Base-by-base conservation (phyloP, 1,139 yeast genomes). In the Suhomyces bribrorum region DNA sequence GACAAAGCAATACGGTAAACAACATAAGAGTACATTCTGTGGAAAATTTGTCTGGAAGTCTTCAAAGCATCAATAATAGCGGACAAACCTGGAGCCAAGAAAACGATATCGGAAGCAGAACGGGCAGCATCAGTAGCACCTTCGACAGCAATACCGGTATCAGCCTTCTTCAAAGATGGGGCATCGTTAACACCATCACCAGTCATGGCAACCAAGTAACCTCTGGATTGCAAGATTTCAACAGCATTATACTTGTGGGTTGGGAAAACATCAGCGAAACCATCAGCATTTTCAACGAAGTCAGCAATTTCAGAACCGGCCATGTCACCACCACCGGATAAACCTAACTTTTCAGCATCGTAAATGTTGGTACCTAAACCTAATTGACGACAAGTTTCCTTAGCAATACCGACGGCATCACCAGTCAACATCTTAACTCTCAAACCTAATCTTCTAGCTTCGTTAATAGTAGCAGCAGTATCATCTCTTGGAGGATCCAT, bases 401-500 rank as follows among this genome's bases (percentile, higher is more conserved):
- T 88, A 66, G 96, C 96, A 75, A 88, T 88, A 81, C 96, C 96
- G 66, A 88, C 95, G 74, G 96, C 96, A 76, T 88, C 96, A 86
- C 96, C 96, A 77, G 96, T 88, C 69, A 88, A 81, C 96, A 88
- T 88, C 87, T 88, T 88, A 60, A 88, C 95, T 75, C 94, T 83
- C 66, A 88, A 81, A 86, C 96, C 96, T 63, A 88, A 81, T 60
- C 77, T 72, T 79, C 87, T 86, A 62, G 96, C 96, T 78, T 88
- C 96, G 72, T 79, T 71, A 69, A 88, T 94, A 70, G 96, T 88
- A 66, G 83, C 86, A 66, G 96, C 96, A 80, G 96, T 88, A 70
- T 88, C 96, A 69, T 87, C 95, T 83, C 96, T 86, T 75, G 96
- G 96, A 64, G 96, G 96, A 73, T 88, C 96, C 92, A 88, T 87